Evolutionary conservation across 257 asterid genomes (phyloP), one percentile per base, ranked within the genome.

Genomic region (Cinchona pubescens): DNA sequence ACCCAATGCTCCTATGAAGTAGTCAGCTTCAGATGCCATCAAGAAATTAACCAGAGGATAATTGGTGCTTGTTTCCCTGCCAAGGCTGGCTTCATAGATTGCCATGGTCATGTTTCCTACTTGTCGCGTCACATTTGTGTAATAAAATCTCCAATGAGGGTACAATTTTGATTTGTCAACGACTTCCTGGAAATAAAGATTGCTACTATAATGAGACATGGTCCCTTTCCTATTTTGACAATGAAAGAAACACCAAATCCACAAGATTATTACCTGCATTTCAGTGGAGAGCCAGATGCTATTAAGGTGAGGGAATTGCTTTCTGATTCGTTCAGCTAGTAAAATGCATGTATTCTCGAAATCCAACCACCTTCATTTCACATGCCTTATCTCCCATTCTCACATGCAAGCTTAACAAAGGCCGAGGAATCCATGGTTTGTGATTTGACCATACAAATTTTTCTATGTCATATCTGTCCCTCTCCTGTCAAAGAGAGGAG

Each of bases 331-430:
- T 51, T 81, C 84, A 1, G 97, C 98, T 3, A 95, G 87, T n/a
- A n/a, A n/a, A n/a, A 35, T 68, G 83, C 93, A 92, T 90, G 87
- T 92, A 95, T 30, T 92, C 93, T 53, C 84, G 87, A 37, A 91
- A 92, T 61, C 91, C 99, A 1, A 90, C 92, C 70, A 92, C 97
- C 82, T 88, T 83, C 99, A 95, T 95, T 77, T 95, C 99, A 45
- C 97, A 91, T 4, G 98, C 97, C 83, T 95, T 91, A 79, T 95
- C 98, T 10, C 97, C 98, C 98, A 92, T 95, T 63, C 99, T 81
- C 1, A 95, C 96, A 62, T 95, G 99, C 88, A 95, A 83, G 85
- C 98, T 92, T 79, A 92, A 77, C 87, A 91, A 61, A 27, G 97
- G 98, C 27, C 83, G 90, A 67, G 97, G 98, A 48, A 85, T 78